These are phyloP conservation scores for Pseudoscleropodium purum DNA, from an alignment of 225 moss, liverwort and hornwort species.

Conservation along the genomic window DNA sequence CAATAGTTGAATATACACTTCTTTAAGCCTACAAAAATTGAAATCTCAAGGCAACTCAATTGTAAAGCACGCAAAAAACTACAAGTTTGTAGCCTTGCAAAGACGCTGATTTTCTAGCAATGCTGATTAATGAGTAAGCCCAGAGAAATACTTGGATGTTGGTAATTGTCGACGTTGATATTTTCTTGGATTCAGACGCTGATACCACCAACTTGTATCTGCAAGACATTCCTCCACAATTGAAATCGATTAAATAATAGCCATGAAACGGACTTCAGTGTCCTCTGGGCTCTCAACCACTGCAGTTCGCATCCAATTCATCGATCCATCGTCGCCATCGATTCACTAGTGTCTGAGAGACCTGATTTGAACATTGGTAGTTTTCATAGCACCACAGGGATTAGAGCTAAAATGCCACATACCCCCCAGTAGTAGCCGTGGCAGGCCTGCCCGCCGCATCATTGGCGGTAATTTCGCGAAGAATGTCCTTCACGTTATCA, in stretches of 20 bases:
- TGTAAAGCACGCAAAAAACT: not conserved
- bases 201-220: slow-evolving; percentile 85
- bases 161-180: slow-evolving; percentile 52
- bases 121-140: not conserved
- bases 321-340: not conserved
- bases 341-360: not conserved
- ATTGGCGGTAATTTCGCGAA: slow-evolving; percentile 65
- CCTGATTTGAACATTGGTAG: not conserved
- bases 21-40: not conserved
- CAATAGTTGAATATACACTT: not conserved
- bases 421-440: slow-evolving; percentile 90
- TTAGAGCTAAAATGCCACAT: not conserved
- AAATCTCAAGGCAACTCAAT: not conserved
- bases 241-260: not conserved
- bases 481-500: slow-evolving; percentile 36
- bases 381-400: not conserved
- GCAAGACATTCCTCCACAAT: slow-evolving; percentile 12
- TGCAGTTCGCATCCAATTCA: not conserved
- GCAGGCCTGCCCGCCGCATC: slow-evolving; percentile 96
- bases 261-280: not conserved
- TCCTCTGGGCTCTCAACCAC: not conserved
- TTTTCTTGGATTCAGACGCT: slow-evolving; percentile 73
- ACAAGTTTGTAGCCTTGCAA: not conserved
- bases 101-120: not conserved
- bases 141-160: slow-evolving; percentile 65